Evolutionary conservation across 768 basidiomycete genomes (phyloP), one percentile per base, ranked within the genome.

Genomic region (Scleroderma citrinum): DNA sequence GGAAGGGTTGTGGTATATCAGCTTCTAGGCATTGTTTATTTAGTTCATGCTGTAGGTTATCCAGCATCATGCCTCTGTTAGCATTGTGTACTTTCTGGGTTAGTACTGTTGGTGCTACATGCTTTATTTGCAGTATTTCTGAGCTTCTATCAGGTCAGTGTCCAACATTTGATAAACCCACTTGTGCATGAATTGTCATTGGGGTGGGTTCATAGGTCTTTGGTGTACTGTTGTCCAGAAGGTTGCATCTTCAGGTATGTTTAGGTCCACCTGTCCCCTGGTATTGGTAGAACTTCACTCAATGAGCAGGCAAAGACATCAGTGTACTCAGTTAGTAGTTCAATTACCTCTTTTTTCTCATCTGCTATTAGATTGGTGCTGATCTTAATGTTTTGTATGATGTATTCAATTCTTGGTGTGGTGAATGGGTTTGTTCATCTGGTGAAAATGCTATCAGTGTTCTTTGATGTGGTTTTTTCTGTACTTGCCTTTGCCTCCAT

Each of bases 271-370:
- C 13, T 5, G 5, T 6, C 23, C 2, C 38, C 38, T 0, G 31
- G 40, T 0, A 75, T 65, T 1, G 55, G 52, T 0, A 37, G 31
- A 3, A 76, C 74, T 47, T 77, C 71, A 20, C 63, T 61, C 8
- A 76, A 49, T 0, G 68, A 60, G 3, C 74, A 56, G 1, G 71
- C 69, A 44, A 73, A 76, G 23, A 64, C 54, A 47, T 76, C 71
- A 0, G 73, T 70, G 46, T 60, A 72, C 37, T 65, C 46, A 0
- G 7, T 31, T 0, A 75, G 24, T 1, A 73, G 47, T 0, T 39
- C 47, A 0, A 31, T 17, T 0, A 73, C 68, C 3, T 14, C n/a
- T 3, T 55, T 48, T 41, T n/a, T n/a, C 3, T 51, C 52, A 0
- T 46, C 31, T 0, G 60, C 53, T 2, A 32, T 34, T 0, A 76